Evolutionary conservation across 768 basidiomycete species (phyloP).

Genomic region (Lentinula sp.): DNA sequence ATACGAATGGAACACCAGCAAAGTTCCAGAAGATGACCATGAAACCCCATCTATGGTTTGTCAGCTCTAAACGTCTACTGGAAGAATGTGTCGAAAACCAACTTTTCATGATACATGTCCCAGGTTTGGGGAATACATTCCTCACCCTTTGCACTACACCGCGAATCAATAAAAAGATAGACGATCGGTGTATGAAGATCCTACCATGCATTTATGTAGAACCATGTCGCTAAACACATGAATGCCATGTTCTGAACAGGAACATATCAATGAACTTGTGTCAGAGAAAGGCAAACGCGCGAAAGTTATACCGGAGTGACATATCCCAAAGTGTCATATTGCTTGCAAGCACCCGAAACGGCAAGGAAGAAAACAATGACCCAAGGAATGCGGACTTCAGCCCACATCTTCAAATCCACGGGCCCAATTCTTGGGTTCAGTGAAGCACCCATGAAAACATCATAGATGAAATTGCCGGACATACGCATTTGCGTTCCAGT

Average conservation of each 20-base stretch:
- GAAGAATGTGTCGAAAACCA: conserved; percentile 15
- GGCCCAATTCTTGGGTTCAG: conserved; percentile 90
- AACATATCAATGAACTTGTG: not conserved
- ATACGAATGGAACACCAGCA: conserved; percentile 86
- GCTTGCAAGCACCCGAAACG: conserved; percentile 90
- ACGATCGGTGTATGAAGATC: conserved; percentile 10
- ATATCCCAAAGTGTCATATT: conserved; percentile 88
- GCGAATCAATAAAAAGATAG: conserved; percentile 1
- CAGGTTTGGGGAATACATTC: conserved; percentile 96
- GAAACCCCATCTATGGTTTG: conserved; percentile 69
- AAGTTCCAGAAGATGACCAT: conserved; percentile 99
- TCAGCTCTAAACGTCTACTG: not conserved
- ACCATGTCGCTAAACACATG: conserved; percentile 91
- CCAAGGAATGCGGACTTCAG: conserved; percentile 96
- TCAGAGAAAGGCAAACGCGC: not conserved
- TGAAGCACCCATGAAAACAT: conserved; percentile 93
- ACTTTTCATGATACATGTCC: conserved; percentile 99
- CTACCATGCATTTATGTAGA: conserved; percentile 96
- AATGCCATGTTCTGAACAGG: conserved; percentile 82
- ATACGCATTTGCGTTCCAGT: conserved; percentile 84
- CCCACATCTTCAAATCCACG: conserved; percentile 98
- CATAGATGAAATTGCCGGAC: conserved; percentile 93
- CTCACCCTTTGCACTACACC: conserved; percentile 75
- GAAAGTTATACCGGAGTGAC: conserved; percentile 73
- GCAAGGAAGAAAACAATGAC: conserved; percentile 91